These are phyloP conservation scores for Ramaria sp. DNA, from an alignment of 768 basidiomycete genomes.

Conservation along the genomic window DNA sequence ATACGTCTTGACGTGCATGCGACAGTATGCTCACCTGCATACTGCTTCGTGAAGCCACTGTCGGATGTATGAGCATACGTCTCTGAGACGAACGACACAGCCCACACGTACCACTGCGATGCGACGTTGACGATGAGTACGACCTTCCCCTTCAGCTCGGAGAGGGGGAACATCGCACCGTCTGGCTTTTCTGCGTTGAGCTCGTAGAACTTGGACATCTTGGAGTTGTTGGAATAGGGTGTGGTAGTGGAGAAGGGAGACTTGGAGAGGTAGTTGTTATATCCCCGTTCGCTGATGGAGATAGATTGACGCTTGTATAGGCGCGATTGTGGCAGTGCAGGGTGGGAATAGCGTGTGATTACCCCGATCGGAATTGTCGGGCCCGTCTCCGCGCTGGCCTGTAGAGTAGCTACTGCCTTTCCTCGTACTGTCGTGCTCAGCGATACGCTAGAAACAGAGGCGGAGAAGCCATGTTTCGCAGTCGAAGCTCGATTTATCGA, in stretches of 20 bases:
- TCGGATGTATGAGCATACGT: background rate
- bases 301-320: background rate
- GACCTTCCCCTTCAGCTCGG: constrained; percentile 53
- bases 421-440: too few relatives aligned
- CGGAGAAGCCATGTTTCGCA: too few relatives aligned
- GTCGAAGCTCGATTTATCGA: too few relatives aligned
- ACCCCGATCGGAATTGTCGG: too few relatives aligned
- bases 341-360: too few relatives aligned
- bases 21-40: constrained; percentile 35
- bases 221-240: background rate
- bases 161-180: constrained; percentile 47
- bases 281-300: background rate
- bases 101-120: constrained; percentile 48
- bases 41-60: constrained; percentile 80
- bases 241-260: background rate
- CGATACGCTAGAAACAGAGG: too few relatives aligned
- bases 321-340: background rate
- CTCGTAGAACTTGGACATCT: constrained; percentile 44
- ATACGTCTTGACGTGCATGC: constrained; percentile 14
- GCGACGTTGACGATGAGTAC: constrained; percentile 74
- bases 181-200: constrained; percentile 56
- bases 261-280: background rate
- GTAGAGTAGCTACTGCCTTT: too few relatives aligned
- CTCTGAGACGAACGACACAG: background rate
- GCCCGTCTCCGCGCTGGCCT: too few relatives aligned